These are phyloP conservation scores for Fusarium stilboides DNA, from an alignment of 2,329 filamentous ascomycete species.

Conservation along the genomic window DNA sequence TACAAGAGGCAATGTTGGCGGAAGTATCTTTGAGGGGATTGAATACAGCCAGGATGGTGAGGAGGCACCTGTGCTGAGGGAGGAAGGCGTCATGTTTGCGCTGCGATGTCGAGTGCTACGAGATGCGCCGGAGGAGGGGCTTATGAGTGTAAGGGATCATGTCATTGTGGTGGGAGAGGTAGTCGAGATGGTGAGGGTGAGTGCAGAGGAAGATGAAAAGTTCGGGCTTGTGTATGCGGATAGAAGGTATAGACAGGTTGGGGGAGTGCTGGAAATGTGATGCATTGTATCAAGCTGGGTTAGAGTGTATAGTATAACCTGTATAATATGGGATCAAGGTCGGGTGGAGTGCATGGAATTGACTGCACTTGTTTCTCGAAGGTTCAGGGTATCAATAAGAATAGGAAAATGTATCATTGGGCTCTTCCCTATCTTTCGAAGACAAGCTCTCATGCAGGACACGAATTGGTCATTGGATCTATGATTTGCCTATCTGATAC, in stretches of 20 bases:
- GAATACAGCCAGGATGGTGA: slow-evolving; percentile 27
- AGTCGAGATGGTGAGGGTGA: slow-evolving; percentile 59
- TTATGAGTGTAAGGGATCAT: slow-evolving; percentile 67
- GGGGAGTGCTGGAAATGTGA: slow-evolving; percentile 53
- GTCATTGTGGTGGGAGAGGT: slow-evolving; percentile 69
- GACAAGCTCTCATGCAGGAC: neutral
- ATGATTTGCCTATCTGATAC: too few species aligned
- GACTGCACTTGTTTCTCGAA: slow-evolving; percentile 7
- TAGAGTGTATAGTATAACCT: slow-evolving; percentile 37
- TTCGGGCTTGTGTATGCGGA: slow-evolving; percentile 67
- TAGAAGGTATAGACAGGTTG: slow-evolving; percentile 63
- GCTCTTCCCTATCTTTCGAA: too few species aligned
- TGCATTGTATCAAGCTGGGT: slow-evolving; percentile 9
- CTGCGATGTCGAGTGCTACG: slow-evolving; percentile 60
- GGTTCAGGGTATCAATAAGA: slow-evolving; percentile 12
- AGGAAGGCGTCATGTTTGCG: slow-evolving; percentile 68
- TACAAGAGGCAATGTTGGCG: slow-evolving; percentile 63
- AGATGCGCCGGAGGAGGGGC: slow-evolving; percentile 57
- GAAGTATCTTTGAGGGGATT: slow-evolving; percentile 55
- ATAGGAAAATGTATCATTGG: too few species aligned
- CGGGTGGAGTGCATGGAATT: neutral
- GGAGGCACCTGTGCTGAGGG: slow-evolving; percentile 61
- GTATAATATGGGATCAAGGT: slow-evolving; percentile 19
- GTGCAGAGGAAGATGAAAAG: slow-evolving; percentile 51
- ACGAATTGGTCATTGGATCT: too few species aligned